Evolutionary conservation across 495 filamentous ascomycete genomes (phyloP), one percentile per base, ranked within the genome.

Genomic region (Annulohypoxylon bovei): DNA sequence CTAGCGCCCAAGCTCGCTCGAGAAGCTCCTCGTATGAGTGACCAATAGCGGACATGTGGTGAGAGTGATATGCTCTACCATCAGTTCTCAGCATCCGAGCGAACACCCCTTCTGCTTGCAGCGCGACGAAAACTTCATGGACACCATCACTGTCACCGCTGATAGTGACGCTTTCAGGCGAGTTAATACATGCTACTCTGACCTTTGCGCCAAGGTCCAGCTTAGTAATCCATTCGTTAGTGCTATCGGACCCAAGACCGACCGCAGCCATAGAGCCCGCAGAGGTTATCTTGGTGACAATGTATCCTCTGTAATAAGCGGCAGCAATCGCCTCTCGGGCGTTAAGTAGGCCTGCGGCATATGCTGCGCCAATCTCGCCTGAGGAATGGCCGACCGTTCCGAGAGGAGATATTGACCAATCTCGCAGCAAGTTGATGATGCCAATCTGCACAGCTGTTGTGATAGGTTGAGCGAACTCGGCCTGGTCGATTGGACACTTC

Each of bases 11-110:
- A 52, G 20, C 14, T 16, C 27, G 1, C 8, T 25, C 7, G 2
- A 80, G 56, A 25, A 78, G 68, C 0, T 73, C 67, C 3, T 59
- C 57, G 62, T 84, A 83, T 7, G 76, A 73, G 8, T 79, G 67
- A 18, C 79, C 79, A 1, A 83, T 70, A n/a, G 77, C 63, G 22
- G 76, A 59, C 83, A 88, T 86, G 47, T 82, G 82, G 8, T 81
- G 76, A 0, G 84, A 83, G 67, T 87, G 87, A 59, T 88, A 89
- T 0, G 87, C 86, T 2, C 67, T 76, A 14, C 85, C 81, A 20
- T 82, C 81, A 0, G 85, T 84, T 23, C 67, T 71, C 7, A 87
- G 69, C 0, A 47, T 18, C 2, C 84, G 63, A 0, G 76, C 72
- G 64, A 87, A 86, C 7, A 73, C 78, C 0, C 65, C 52, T 11